Conservation (phyloP, 2,329 filamentous ascomycete genomes). For the Cordyceps militaris region DNA sequence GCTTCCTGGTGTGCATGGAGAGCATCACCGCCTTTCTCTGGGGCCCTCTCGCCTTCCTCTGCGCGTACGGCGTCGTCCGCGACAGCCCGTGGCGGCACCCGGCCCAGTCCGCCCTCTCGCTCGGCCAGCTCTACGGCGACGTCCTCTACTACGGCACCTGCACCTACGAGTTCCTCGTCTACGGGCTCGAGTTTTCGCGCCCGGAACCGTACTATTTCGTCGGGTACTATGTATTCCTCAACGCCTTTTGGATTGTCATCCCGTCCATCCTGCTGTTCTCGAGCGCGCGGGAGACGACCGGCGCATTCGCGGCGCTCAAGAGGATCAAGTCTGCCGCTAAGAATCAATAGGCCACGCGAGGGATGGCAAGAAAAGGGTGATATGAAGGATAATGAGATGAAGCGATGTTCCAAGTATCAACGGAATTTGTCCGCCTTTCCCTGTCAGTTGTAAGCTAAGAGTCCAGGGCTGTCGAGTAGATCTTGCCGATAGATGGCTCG, state of each 20-base stretch:
- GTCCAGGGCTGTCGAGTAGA: too few species aligned
- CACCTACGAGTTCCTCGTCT: slow-evolving; percentile 27
- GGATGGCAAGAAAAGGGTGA: not conserved
- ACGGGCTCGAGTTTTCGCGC: slow-evolving; percentile 30
- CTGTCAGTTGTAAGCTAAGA: too few species aligned
- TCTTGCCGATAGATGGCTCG: not conserved
- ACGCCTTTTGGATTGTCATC: slow-evolving; percentile 40
- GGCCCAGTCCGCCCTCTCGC: slow-evolving; percentile 30
- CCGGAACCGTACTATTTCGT: slow-evolving; percentile 39
- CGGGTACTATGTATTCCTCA: slow-evolving; percentile 38
- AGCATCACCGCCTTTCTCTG: slow-evolving; percentile 37
- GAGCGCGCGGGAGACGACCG: slow-evolving; percentile 14
- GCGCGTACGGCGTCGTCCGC: slow-evolving; percentile 31
- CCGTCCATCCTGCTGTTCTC: slow-evolving; percentile 23
- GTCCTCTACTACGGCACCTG: slow-evolving; percentile 38
- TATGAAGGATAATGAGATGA: too few species aligned
- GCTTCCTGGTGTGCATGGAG: slow-evolving; percentile 41
- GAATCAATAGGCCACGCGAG: not conserved
- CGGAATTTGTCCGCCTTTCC: too few species aligned
- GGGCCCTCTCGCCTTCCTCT: slow-evolving; percentile 38
- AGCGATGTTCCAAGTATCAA: too few species aligned
- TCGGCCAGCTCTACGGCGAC: slow-evolving; percentile 38
- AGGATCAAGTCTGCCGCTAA: not conserved
- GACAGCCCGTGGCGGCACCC: slow-evolving; percentile 34
- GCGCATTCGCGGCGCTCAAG: slow-evolving; percentile 12